Evolutionary conservation across 345 rosid genomes (phyloP), one percentile per base, ranked within the genome.

Genomic region (Eucalyptus grandis): DNA sequence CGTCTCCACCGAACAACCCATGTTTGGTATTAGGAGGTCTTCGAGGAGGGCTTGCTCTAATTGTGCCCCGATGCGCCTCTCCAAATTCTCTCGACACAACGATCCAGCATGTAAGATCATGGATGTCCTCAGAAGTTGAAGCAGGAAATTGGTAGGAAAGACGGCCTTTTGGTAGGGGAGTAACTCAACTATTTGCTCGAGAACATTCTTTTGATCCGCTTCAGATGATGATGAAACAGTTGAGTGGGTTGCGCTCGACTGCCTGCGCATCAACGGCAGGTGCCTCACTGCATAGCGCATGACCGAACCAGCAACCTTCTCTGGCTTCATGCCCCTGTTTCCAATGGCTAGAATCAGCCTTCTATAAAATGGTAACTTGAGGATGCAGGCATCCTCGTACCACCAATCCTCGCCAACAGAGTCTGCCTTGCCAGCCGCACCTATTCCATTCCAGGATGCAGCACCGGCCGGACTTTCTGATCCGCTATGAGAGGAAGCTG

Each of bases 1-100:
- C 19, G 98, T 96, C 47, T 97, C 99, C 51, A 88, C 92, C 6
- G 97, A 94, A 89, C 95, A 95, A 49, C 97, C 96, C 89, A 90
- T 91, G 88, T 94, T 97, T 22, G 99, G 99, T 91, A 97, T 95
- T 86, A 96, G 91, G 72, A 97, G 93, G 90, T 97, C 99, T 89
- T 95, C 96, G 19, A 97, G 93, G 91, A 95, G 92, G 86, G 98
- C 98, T 90, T 95, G 93, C 30, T 96, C 97, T 92, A 97, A 56
- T 92, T 96, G 97, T 26, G 87, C 92, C 37, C 99, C 99, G 17
- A 95, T 93, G 92, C 88, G 90, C 89, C 92, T 96, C 96, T 97
- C 99, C 43, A 97, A 92, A 89, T 49, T 95, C 50, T 95, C 97
- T 34, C 91, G 93, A 86, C 98, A 95, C 27, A 92, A 88, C 43